These are phyloP conservation scores for Aspergillus awamori DNA, from an alignment of 2,329 filamentous ascomycete genomes.

Conservation along the genomic window DNA sequence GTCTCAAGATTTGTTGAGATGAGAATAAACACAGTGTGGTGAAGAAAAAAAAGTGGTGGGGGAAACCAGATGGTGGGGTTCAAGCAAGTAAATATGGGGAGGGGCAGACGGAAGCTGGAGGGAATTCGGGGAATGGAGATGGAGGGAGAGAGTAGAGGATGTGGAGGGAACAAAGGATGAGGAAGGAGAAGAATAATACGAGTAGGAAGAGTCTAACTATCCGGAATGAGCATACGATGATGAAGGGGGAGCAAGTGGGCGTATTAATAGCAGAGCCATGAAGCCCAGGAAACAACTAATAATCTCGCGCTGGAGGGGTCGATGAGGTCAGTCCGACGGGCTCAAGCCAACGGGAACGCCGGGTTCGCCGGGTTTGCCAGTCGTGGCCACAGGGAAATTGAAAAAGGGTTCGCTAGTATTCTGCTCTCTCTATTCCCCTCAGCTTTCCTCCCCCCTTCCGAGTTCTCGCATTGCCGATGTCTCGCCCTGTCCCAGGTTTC, in stretches of 20 bases:
- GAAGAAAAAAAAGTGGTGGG: conserved; percentile 2
- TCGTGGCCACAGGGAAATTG: not conserved
- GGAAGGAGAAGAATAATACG: conserved; percentile 5
- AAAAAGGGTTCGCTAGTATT: not conserved
- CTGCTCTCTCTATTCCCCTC: not conserved
- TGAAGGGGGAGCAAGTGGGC: not conserved
- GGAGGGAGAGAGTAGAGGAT: not conserved
- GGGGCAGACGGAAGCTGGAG: conserved; percentile 5
- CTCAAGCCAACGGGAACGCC: conserved; percentile 26
- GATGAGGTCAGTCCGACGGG: conserved; percentile 38
- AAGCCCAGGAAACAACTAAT: not conserved
- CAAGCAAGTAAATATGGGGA: not conserved
- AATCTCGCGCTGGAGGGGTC: conserved; percentile 22
- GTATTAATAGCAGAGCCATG: not conserved
- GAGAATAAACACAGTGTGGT: not conserved
- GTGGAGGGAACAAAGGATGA: not conserved
- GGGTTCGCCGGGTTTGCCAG: conserved; percentile 22
- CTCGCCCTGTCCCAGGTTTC: not conserved
- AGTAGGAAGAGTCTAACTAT: not conserved
- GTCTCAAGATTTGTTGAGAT: not conserved
- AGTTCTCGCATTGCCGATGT: conserved; percentile 4
- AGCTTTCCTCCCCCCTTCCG: not conserved
- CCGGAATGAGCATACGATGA: not conserved
- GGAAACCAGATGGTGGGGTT: conserved; percentile 1
- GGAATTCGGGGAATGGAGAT: not conserved